phyloP scores from a whole-genome alignment of 2,329 filamentous ascomycete genomes.

The Cladosporium sp. region DNA sequence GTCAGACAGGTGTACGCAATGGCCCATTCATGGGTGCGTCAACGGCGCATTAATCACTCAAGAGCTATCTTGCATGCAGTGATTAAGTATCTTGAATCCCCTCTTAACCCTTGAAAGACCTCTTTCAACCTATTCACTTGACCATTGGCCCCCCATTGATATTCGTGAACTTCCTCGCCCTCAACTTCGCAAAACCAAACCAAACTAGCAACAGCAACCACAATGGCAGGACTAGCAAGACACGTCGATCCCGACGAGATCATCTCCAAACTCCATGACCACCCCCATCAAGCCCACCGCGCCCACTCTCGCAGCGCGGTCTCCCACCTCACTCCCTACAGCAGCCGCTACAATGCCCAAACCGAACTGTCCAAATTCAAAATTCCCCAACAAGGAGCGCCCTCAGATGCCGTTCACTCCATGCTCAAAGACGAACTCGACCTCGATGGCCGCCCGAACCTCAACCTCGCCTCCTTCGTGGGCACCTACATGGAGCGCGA shows the following conservation, averaged over 20 bases:
- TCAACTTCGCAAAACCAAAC: background rate
- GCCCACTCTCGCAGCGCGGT: conserved; percentile 35
- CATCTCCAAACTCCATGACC: conserved; percentile 48
- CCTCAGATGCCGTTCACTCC: conserved; percentile 60
- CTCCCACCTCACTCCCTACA: conserved; percentile 54
- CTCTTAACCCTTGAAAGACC: background rate
- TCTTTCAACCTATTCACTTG: background rate
- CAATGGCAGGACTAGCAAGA: conserved; percentile 47
- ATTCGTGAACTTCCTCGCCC: background rate
- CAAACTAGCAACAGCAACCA: too few relatives aligned
- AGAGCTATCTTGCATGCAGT: background rate
- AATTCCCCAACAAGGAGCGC: conserved; percentile 54
- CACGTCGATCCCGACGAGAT: conserved; percentile 50
- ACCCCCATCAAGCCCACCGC: conserved; percentile 33
- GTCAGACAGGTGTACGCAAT: conserved; percentile 2
- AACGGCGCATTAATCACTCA: too few relatives aligned
- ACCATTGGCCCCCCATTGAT: background rate
- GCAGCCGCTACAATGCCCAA: conserved; percentile 51
- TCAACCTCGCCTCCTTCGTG: conserved; percentile 67
- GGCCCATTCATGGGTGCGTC: background rate
- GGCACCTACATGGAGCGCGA: conserved; percentile 42
- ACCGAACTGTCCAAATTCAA: conserved; percentile 56
- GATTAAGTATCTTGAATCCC: background rate
- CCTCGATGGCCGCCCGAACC: conserved; percentile 60
- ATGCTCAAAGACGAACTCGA: conserved; percentile 55